Evolutionary conservation across 805 yeast genomes (phyloP).

Genomic region (Maudiozyma saulgeensis): DNA sequence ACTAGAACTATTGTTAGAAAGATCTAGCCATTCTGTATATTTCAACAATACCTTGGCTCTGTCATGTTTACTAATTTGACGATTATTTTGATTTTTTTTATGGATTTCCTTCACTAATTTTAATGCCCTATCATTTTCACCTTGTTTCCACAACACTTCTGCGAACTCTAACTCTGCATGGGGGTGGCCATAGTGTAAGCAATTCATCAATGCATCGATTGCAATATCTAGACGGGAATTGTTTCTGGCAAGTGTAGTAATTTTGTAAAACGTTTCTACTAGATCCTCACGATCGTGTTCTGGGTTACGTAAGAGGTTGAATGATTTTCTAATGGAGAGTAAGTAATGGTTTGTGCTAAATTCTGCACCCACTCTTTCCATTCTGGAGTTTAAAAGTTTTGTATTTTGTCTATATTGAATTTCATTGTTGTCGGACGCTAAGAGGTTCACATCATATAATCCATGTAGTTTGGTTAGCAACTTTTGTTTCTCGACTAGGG

Average conservation of each 20-base stretch:
- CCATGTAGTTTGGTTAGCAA: constrained; percentile 49
- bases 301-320: constrained; percentile 24
- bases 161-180: constrained; percentile 68
- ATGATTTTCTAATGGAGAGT: constrained; percentile 49
- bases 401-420: constrained; percentile 10
- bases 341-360: constrained; percentile 54
- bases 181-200: constrained; percentile 21
- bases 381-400: constrained; percentile 17
- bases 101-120: constrained; percentile 40
- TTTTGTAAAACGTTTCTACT: constrained; percentile 45
- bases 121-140: constrained; percentile 78
- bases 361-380: constrained; percentile 36
- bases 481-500: constrained; percentile 41
- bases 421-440: constrained; percentile 21
- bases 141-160: constrained; percentile 78
- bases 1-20: constrained; percentile 74
- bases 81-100: constrained; percentile 11
- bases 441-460: constrained; percentile 44
- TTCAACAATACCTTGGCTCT: constrained; percentile 47
- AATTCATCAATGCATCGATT: constrained; percentile 54
- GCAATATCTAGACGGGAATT: constrained; percentile 66
- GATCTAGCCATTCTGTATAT: constrained; percentile 82
- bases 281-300: constrained; percentile 24
- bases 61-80: constrained; percentile 17
- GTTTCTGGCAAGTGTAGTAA: constrained; percentile 58